Base-by-base conservation (phyloP, 23 red algal species). In the Gracilaria domingensis region DNA sequence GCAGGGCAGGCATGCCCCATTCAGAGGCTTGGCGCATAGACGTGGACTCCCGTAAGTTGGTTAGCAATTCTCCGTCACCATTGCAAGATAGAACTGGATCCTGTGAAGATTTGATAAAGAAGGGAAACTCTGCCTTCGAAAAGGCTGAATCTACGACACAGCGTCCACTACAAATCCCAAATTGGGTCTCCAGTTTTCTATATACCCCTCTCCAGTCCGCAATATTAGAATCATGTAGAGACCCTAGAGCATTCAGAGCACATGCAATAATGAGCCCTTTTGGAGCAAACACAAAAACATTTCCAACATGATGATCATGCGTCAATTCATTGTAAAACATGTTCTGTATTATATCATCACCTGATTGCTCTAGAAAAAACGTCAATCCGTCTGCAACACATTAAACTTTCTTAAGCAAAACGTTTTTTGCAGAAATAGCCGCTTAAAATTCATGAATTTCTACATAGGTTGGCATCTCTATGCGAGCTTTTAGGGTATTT, bases 281-380 rank as follows among this genome's bases (percentile, higher is more conserved):
- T 4, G 81, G 81, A 35, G 62, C 56, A 36, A 85, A 85, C 4
- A 65, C 62, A 9, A 85, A 50, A 49, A 85, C 20, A 24, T 70
- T 67, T 0, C 44, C 39, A 5, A 85, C 81, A 26, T 69, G 69
- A 39, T 85, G 81, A 8, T 85, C 57, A 8, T 70, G 57, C 12
- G 34, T 69, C 58, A 57, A 85, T 12, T 29, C 81, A 66, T 85
- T 85, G 40, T 66, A 4, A 64, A 85, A 85, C 14, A 85, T 85
- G 20, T 66, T 85, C 24, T 85, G 51, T 17, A 69, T 70, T 13
- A 62, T 38, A 38, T 28, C 17, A 0, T 85, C 37, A 28, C 44
- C 16, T 8, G 29, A 36, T 26, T 85, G 59, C 58, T 85, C 28
- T 23, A 85, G 58, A 35, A n/a, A 36, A 24, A 85, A 18, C 26